These are phyloP conservation scores for Globisporangium iwayamae DNA, from an alignment of 352 stramenopile genomes.

Conservation along the genomic window DNA sequence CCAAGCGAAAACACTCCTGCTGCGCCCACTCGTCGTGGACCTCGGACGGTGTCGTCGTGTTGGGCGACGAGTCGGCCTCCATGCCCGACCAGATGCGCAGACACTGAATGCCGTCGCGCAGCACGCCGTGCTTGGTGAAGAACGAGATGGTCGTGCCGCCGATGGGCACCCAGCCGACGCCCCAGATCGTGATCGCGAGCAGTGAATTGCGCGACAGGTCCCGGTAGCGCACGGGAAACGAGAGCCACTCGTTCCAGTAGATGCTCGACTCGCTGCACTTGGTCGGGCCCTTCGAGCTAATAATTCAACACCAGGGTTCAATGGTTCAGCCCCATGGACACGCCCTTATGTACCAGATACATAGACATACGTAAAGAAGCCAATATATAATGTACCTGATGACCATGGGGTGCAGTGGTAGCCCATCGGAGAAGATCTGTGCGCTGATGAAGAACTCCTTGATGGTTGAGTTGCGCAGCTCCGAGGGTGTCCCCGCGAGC, in stretches of 20 bases:
- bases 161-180: conserved; percentile 75
- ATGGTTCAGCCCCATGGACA: not conserved
- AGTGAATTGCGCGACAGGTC: conserved; percentile 85
- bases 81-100: conserved; percentile 74
- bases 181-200: conserved; percentile 84
- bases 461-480: conserved; percentile 77
- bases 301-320: not conserved
- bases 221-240: conserved; percentile 80
- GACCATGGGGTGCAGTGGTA: conserved; percentile 79
- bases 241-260: conserved; percentile 88
- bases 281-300: conserved; percentile 72
- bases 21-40: conserved; percentile 68
- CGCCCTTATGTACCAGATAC: not conserved
- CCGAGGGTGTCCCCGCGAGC: conserved; percentile 49
- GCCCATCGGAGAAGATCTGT: conserved; percentile 84
- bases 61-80: conserved; percentile 66
- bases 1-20: conserved; percentile 77
- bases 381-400: conserved; percentile 37
- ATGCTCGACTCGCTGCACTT: conserved; percentile 87
- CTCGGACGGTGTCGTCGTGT: conserved; percentile 63
- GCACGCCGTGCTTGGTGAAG: conserved; percentile 83
- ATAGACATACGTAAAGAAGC: not conserved
- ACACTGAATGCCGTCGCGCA: conserved; percentile 86
- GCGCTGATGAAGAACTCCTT: conserved; percentile 87
- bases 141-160: conserved; percentile 84